Percentiles rank a stretch among this genome's conserved stretches.
Conservation (phyloP, 1,139 yeast genomes). For the Yamadazyma atmosphaerica region DNA sequence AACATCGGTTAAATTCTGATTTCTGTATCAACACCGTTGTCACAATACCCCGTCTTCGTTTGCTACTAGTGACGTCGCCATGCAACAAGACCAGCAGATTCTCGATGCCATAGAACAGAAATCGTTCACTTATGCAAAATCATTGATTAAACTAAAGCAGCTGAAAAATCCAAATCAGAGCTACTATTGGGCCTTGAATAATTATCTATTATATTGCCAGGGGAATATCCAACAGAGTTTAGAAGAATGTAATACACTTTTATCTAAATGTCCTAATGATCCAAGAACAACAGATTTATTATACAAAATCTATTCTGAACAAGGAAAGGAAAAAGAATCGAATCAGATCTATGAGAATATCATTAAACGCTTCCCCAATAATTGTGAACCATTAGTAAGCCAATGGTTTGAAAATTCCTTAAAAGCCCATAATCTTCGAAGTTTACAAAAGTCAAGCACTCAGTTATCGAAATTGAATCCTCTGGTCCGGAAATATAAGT, state of each 20-base stretch:
- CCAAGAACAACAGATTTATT: conserved; percentile 52
- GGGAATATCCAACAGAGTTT: conserved; percentile 49
- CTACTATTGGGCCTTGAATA: conserved; percentile 53
- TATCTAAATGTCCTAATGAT: conserved; percentile 53
- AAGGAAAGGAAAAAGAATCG: conserved; percentile 38
- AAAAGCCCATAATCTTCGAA: conserved; percentile 34
- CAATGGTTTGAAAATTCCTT: conserved; percentile 48
- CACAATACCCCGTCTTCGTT: no score
- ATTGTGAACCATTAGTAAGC: conserved; percentile 34
- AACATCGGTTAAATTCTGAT: no score
- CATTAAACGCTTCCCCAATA: conserved; percentile 52
- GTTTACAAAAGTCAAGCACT: conserved; percentile 50
- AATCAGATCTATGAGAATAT: conserved; percentile 54
- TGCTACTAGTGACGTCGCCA: no score
- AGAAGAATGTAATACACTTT: conserved; percentile 39
- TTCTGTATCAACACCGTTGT: no score
- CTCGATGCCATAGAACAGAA: conserved; percentile 54
- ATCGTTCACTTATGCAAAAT: conserved; percentile 53
- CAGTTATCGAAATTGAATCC: conserved; percentile 33
- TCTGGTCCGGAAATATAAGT: conserved; percentile 31
- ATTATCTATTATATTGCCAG: conserved; percentile 40
- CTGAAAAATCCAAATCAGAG: conserved; percentile 56
- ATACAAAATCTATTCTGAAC: conserved; percentile 33
- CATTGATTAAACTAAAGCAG: conserved; percentile 49
- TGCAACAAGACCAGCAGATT: conserved; percentile 18